Conservation (phyloP, 2,329 filamentous ascomycete genomes). For the Hypoxylon sp. region DNA sequence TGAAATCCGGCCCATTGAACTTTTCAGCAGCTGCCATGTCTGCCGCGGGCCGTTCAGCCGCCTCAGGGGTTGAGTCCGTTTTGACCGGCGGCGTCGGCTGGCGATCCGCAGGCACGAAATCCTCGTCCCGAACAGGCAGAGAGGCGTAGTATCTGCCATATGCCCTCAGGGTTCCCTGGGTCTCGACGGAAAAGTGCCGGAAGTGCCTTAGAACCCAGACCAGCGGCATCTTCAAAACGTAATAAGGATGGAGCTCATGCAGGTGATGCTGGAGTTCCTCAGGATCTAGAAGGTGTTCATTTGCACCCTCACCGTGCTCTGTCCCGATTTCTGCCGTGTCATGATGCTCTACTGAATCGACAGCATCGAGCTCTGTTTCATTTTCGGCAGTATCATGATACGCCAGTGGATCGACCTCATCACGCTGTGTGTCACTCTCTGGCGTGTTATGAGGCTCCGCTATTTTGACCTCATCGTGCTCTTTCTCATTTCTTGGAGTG, state of each 20-base stretch:
- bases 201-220: background rate
- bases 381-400: too few relatives aligned
- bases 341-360: too few relatives aligned
- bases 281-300: background rate
- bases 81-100: background rate
- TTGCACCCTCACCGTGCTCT: too few relatives aligned
- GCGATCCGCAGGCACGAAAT: background rate
- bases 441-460: too few relatives aligned
- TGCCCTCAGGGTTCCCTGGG: background rate
- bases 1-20: too few relatives aligned
- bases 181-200: background rate
- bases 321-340: too few relatives aligned
- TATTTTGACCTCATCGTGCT: too few relatives aligned
- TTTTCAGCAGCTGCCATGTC: too few relatives aligned
- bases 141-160: background rate
- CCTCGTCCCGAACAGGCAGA: background rate
- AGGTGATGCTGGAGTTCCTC: background rate
- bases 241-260: background rate
- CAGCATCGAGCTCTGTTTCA: too few relatives aligned
- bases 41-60: background rate
- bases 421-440: too few relatives aligned
- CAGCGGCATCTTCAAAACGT: background rate
- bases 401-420: too few relatives aligned
- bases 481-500: too few relatives aligned
- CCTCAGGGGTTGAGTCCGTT: background rate